Conservation (phyloP, 148 eudicot genomes). For the Rhododendron ovatum region DNA sequence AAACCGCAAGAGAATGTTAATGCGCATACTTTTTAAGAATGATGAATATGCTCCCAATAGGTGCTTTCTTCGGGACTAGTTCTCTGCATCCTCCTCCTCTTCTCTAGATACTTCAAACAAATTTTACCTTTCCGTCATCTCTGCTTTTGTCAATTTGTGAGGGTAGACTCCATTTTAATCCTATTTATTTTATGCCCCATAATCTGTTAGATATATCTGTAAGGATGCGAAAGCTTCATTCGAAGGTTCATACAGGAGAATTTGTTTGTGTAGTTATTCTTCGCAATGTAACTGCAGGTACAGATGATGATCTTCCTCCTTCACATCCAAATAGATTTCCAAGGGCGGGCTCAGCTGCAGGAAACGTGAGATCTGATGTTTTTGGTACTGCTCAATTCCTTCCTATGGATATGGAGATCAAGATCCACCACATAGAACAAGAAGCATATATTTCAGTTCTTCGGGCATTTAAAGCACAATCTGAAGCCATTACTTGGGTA, state of each 20-base stretch:
- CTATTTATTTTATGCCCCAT: not conserved
- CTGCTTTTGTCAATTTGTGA: not conserved
- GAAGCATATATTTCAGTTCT: slow-evolving; percentile 84
- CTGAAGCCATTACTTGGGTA: slow-evolving; percentile 90
- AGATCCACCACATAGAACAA: slow-evolving; percentile 80
- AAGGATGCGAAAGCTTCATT: not conserved
- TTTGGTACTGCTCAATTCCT: slow-evolving; percentile 54
- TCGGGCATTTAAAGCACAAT: slow-evolving; percentile 87
- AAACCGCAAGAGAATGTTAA: not conserved
- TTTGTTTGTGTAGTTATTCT: not conserved
- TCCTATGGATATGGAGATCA: slow-evolving; percentile 70
- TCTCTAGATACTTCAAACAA: not conserved
- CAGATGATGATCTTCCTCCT: slow-evolving; percentile 94
- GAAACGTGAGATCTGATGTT: slow-evolving; percentile 63
- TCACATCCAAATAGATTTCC: slow-evolving; percentile 74
- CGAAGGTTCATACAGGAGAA: not conserved
- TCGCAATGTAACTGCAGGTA: slow-evolving; percentile 39
- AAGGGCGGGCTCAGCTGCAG: slow-evolving; percentile 56
- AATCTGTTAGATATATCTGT: not conserved
- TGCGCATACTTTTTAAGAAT: not conserved
- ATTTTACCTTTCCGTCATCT: not conserved
- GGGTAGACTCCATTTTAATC: not conserved
- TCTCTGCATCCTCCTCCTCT: not conserved
- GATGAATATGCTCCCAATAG: not conserved
- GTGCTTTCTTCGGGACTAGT: not conserved